phyloP scores from a whole-genome alignment of 176 grass and related monocot species.

The Canna indica region DNA sequence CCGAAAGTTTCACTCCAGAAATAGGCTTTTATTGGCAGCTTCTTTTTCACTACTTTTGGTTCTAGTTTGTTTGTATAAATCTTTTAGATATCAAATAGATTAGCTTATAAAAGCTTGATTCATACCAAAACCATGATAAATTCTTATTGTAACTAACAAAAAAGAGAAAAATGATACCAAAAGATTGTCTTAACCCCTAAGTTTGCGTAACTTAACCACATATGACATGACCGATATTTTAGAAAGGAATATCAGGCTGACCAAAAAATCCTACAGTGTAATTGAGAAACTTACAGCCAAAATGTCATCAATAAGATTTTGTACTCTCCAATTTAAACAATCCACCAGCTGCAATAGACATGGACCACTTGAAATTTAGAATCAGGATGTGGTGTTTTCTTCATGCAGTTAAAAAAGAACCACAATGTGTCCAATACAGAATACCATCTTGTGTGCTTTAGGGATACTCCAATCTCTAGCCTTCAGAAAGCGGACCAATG shows the following conservation, averaged over 20 bases:
- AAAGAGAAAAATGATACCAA: not conserved
- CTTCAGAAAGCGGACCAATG: constrained; percentile 70
- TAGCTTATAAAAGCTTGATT: not conserved
- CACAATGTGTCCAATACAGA: constrained; percentile 5
- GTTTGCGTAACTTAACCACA: not conserved
- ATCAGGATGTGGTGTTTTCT: not conserved
- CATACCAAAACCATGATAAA: not conserved
- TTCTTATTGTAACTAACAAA: not conserved
- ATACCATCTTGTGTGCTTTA: constrained; percentile 97
- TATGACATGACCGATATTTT: not conserved
- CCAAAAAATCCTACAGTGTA: not conserved
- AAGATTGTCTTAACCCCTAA: not conserved
- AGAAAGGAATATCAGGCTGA: not conserved
- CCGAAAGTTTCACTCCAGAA: not conserved
- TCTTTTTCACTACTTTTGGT: not conserved
- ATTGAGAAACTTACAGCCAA: constrained; percentile 41
- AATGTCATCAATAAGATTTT: constrained; percentile 73
- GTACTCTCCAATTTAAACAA: constrained; percentile 88
- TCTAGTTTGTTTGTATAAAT: not conserved
- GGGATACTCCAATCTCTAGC: constrained; percentile 73
- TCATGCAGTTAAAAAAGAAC: constrained; percentile 1
- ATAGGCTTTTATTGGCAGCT: not conserved
- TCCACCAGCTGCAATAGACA: constrained; percentile 54
- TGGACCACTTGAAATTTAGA: constrained; percentile 16
- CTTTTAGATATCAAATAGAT: not conserved